Evolutionary conservation across 768 basidiomycete species (phyloP), one percentile per base, ranked within the genome.

Genomic region (Crepidotus variabilis): DNA sequence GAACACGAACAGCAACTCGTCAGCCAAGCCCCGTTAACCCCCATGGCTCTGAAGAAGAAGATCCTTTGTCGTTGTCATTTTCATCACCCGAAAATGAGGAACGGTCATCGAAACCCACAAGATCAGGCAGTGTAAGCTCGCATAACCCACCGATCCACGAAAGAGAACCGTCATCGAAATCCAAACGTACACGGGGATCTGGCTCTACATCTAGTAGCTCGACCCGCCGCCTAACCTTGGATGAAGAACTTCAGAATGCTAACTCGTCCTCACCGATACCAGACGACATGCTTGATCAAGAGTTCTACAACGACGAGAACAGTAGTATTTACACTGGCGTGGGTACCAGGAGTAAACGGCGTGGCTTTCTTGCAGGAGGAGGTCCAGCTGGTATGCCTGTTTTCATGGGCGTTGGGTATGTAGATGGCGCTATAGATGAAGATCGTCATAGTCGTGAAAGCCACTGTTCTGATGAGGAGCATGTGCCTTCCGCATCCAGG

Each of bases 371-470:
- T 20, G 85, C 87, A 2, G 85, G 83, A 62, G 90, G 90, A 11
- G 90, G 90, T 0, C 88, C 79, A 9, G 88, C 85, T 21, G 90
- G 90, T 0, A 56, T 65, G 1, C 85, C 89, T 1, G 85, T 92
- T 10, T 83, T 84, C 56, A 85, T 90, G 82, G 86, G 84, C 7
- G 79, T 75, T 23, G 88, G 87, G 2, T 86, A 86, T 61, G 79
- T 87, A 4, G 78, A 79, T 46, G 86, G 81, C n/a, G 83, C 69
- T 0, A 70, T 73, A 16, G 74, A 72, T 13, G 67, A 66, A 14
- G 63, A 51, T 9, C 52, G 39, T 10, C 58, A 55, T 34, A 55
- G 52, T 45, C 57, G 50, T 36, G 65, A 64, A 43, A 63, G 58
- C 46, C 56, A 57, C 13, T 59, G 51, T 22, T 61, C 61, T 14